Evolutionary conservation across 805 yeast genomes (phyloP).

Genomic region (Myxozyma mucilagina): DNA sequence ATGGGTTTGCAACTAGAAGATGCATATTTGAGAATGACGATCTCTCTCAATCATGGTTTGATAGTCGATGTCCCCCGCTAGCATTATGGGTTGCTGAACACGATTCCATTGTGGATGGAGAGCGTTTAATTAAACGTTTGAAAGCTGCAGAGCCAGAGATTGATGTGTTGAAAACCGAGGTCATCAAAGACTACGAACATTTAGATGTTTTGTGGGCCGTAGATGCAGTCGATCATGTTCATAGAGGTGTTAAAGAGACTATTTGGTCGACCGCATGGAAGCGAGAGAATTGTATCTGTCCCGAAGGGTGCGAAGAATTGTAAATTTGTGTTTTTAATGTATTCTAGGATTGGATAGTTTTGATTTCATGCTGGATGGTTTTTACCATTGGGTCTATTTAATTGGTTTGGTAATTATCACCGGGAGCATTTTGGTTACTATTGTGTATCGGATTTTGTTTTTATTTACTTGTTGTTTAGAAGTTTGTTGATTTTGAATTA

Average conservation of each 20-base stretch:
- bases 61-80: constrained; percentile 52
- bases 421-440: background rate
- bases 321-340: background rate
- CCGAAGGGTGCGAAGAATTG: constrained; percentile 26
- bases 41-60: constrained; percentile 47
- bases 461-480: too few relatives aligned
- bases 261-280: constrained; percentile 35
- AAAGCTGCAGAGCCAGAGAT: constrained; percentile 55
- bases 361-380: background rate
- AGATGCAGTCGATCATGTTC: constrained; percentile 67
- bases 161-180: constrained; percentile 44
- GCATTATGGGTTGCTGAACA: constrained; percentile 67
- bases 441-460: too few relatives aligned
- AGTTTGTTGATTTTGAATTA: too few relatives aligned
- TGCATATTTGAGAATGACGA: constrained; percentile 50
- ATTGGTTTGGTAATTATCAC: background rate
- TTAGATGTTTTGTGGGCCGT: constrained; percentile 92
- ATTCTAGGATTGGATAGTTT: background rate
- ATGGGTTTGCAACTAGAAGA: constrained; percentile 52
- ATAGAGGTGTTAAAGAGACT: constrained; percentile 44
- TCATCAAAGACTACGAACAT: constrained; percentile 71
- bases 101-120: constrained; percentile 80
- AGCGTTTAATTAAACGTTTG: constrained; percentile 64
- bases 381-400: background rate
- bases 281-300: constrained; percentile 17